Conservation (phyloP, 371 early-diverging fungal species). For the Rhizopus sp. region DNA sequence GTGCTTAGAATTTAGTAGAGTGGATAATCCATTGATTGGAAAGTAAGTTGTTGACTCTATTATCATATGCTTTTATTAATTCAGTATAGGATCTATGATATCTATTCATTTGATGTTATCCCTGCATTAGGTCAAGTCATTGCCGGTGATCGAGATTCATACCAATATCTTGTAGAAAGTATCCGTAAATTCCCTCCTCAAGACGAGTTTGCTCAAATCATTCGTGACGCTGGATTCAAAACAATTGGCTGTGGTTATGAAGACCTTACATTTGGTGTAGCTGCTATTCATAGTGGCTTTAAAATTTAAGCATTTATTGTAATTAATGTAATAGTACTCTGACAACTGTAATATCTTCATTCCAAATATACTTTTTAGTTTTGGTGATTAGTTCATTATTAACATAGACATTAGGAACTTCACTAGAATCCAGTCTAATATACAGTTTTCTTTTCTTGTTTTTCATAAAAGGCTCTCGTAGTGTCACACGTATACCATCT, state of each 20-base stretch:
- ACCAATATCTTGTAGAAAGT: slow-evolving; percentile 98
- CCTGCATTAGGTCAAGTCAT: slow-evolving; percentile 88
- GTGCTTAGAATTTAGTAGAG: slow-evolving; percentile 92
- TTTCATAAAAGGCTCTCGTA: slow-evolving; percentile 14
- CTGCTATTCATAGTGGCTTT: slow-evolving; percentile 93
- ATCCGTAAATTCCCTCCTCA: slow-evolving; percentile 96
- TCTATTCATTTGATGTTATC: slow-evolving; percentile 94
- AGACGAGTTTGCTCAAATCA: slow-evolving; percentile 87
- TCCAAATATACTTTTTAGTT: slow-evolving; percentile 17
- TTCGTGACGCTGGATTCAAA: slow-evolving; percentile 89
- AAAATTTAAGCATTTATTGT: slow-evolving; percentile 61
- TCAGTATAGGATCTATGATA: slow-evolving; percentile 74
- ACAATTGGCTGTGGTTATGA: slow-evolving; percentile 89
- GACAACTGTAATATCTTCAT: slow-evolving; percentile 21
- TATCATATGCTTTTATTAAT: background rate
- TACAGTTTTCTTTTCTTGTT: slow-evolving; percentile 13
- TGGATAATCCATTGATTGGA: slow-evolving; percentile 85
- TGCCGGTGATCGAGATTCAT: slow-evolving; percentile 90
- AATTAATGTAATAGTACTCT: slow-evolving; percentile 13
- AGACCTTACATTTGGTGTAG: slow-evolving; percentile 95
- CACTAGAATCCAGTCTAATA: slow-evolving; percentile 10
- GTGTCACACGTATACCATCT: slow-evolving; percentile 17
- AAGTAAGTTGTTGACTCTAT: slow-evolving; percentile 48
- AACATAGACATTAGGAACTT: slow-evolving; percentile 25
- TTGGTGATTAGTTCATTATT: slow-evolving; percentile 10